Percentiles rank a stretch among this genome's conserved stretches.
Evolutionary conservation across 2,329 filamentous ascomycete genomes (phyloP).

Genomic region (Ambrosiella xylebori): DNA sequence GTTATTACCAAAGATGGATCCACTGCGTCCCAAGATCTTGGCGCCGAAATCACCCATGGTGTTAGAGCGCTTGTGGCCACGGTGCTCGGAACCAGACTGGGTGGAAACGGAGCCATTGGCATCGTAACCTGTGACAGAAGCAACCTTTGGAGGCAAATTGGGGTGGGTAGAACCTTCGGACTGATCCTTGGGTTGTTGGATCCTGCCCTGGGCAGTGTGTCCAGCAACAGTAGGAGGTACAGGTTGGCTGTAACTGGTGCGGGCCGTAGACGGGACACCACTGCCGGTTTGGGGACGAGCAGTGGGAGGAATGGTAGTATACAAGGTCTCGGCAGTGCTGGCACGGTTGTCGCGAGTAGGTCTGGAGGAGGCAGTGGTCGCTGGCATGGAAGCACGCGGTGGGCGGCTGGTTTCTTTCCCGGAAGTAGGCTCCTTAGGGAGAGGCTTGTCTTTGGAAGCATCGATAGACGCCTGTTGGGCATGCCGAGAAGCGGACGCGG

Average conservation of each 20-base stretch:
- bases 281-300: conserved; percentile 63
- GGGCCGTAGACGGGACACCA: conserved; percentile 36
- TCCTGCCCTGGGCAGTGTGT: conserved; percentile 75
- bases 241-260: conserved; percentile 63
- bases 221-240: conserved; percentile 71
- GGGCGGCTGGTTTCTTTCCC: conserved; percentile 16
- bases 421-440: conserved; percentile 35
- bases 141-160: conserved; percentile 36
- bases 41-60: conserved; percentile 69
- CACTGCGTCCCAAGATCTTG: conserved; percentile 69
- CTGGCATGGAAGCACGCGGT: conserved; percentile 12
- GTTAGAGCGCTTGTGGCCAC: conserved; percentile 52
- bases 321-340: conserved; percentile 28
- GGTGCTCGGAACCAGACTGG: conserved; percentile 20
- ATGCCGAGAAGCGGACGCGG: neutral
- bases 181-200: conserved; percentile 59
- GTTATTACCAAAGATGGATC: conserved; percentile 52
- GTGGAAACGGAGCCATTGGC: conserved; percentile 27
- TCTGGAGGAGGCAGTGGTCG: neutral
- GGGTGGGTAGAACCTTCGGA: conserved; percentile 27
- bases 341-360: conserved; percentile 26
- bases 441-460: conserved; percentile 35
- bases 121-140: conserved; percentile 40
- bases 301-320: conserved; percentile 18
- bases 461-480: conserved; percentile 31